A percentile compares a stretch with the other conserved stretches of the same genome.
phyloP scores from a whole-genome alignment of 257 asterid genomes.

The Ilex asprella region DNA sequence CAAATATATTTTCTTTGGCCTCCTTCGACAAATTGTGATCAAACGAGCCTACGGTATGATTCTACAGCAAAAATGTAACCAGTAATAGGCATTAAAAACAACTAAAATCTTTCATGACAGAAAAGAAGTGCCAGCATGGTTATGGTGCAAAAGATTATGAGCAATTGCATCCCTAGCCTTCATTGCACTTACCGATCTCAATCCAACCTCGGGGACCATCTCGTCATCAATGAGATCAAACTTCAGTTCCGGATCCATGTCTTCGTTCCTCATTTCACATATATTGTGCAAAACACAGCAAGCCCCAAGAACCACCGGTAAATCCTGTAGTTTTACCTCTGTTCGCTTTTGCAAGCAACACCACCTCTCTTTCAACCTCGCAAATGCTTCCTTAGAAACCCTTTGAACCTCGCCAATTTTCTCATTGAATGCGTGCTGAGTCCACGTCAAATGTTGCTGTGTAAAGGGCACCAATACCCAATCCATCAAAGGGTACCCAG shows the following conservation, averaged over 20 bases:
- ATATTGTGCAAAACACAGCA: conserved; percentile 93
- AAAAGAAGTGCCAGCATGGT: conserved; percentile 86
- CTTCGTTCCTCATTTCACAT: conserved; percentile 72
- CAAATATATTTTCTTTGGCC: not conserved
- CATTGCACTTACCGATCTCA: conserved; percentile 62
- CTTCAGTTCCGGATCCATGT: conserved; percentile 34
- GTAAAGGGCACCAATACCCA: conserved; percentile 89
- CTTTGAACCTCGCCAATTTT: conserved; percentile 53
- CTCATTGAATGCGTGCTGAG: conserved; percentile 89
- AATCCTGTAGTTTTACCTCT: conserved; percentile 80
- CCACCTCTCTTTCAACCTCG: conserved; percentile 81
- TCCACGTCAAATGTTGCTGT: conserved; percentile 79
- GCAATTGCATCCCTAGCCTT: conserved; percentile 76
- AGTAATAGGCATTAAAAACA: not conserved
- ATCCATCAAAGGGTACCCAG: conserved; percentile 76
- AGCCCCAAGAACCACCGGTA: conserved; percentile 88
- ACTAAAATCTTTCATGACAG: conserved; percentile 24
- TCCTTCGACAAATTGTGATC: not conserved
- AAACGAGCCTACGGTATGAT: not conserved
- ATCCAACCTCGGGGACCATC: conserved; percentile 60
- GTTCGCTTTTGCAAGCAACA: conserved; percentile 81
- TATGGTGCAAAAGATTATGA: conserved; percentile 81
- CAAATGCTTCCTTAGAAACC: conserved; percentile 53
- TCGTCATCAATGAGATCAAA: conserved; percentile 81
- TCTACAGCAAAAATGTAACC: conserved; percentile 4